Conservation (phyloP, 352 stramenopile genomes). For the Globisporangium splendens region DNA sequence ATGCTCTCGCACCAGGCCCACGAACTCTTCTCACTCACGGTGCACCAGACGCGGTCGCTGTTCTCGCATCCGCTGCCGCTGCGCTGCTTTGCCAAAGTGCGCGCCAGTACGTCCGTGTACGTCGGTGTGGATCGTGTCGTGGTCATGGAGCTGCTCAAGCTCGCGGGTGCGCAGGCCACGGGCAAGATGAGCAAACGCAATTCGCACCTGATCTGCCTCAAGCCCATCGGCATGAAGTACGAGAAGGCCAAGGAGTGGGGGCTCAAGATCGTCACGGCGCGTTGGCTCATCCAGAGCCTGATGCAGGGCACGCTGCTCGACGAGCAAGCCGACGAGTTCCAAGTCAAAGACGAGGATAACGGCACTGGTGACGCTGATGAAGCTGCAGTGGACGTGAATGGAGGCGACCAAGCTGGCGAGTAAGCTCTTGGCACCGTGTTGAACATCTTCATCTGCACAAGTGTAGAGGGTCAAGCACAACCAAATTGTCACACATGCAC, state of each 20-base stretch:
- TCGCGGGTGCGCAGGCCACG: slow-evolving; percentile 54
- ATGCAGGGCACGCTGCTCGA: slow-evolving; percentile 39
- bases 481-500: too few species aligned
- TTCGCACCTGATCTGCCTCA: slow-evolving; percentile 62
- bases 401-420: not conserved
- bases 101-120: slow-evolving; percentile 63
- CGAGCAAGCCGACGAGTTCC: slow-evolving; percentile 15
- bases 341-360: slow-evolving; percentile 11
- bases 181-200: slow-evolving; percentile 49
- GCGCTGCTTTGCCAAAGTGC: slow-evolving; percentile 40
- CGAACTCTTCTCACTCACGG: slow-evolving; percentile 38
- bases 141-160: slow-evolving; percentile 43
- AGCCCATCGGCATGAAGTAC: slow-evolving; percentile 56
- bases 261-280: slow-evolving; percentile 48
- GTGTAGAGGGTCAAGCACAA: too few species aligned
- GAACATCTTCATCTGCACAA: too few species aligned
- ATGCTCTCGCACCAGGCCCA: slow-evolving; percentile 50
- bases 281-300: slow-evolving; percentile 69
- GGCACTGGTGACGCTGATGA: not conserved
- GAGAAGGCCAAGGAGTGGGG: slow-evolving; percentile 52
- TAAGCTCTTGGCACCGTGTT: too few species aligned
- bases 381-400: not conserved
- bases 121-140: slow-evolving; percentile 58
- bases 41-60: slow-evolving; percentile 37
- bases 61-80: slow-evolving; percentile 44